Evolutionary conservation across 1,139 yeast genomes (phyloP).

Genomic region (Yamadazyma triangularis): DNA sequence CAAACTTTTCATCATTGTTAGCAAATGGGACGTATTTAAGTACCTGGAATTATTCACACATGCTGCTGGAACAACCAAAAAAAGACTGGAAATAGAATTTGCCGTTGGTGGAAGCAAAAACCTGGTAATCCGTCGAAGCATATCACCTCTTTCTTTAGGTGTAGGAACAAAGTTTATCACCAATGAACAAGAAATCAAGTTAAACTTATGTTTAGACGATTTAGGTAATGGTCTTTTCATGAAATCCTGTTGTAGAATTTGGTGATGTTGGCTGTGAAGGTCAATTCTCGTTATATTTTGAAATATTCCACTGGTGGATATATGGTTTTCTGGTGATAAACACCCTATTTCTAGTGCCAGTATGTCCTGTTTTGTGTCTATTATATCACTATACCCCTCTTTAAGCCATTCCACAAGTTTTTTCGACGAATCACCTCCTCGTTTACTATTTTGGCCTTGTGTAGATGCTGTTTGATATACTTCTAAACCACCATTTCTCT

Average conservation of each 20-base stretch:
- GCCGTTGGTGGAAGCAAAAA: slow-evolving; percentile 42
- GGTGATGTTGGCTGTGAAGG: slow-evolving; percentile 72
- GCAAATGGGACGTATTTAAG: slow-evolving; percentile 43
- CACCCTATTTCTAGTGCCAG: slow-evolving; percentile 89
- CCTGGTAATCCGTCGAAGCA: slow-evolving; percentile 58
- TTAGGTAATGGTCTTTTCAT: slow-evolving; percentile 69
- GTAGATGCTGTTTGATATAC: slow-evolving; percentile 85
- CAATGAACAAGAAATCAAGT: slow-evolving; percentile 73
- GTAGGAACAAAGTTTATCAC: slow-evolving; percentile 87
- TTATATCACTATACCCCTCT: slow-evolving; percentile 4
- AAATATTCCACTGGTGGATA: slow-evolving; percentile 55
- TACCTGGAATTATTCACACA: slow-evolving; percentile 82
- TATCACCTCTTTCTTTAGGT: slow-evolving; percentile 65
- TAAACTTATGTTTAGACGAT: slow-evolving; percentile 41
- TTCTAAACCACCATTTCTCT: slow-evolving; percentile 61
- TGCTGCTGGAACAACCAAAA: slow-evolving; percentile 84
- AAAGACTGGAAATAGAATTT: slow-evolving; percentile 30
- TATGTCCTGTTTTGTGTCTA: not conserved
- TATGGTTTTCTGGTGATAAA: slow-evolving; percentile 60
- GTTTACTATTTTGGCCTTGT: slow-evolving; percentile 65
- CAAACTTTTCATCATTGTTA: slow-evolving; percentile 47
- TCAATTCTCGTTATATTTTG: slow-evolving; percentile 61
- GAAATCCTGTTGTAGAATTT: slow-evolving; percentile 74
- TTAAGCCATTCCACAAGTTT: slow-evolving; percentile 65
- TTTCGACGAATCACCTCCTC: slow-evolving; percentile 93